A percentile compares a stretch with the other conserved stretches of the same genome.
phyloP scores from a whole-genome alignment of 306 rosid species.

The Lathyrus aphaca region DNA sequence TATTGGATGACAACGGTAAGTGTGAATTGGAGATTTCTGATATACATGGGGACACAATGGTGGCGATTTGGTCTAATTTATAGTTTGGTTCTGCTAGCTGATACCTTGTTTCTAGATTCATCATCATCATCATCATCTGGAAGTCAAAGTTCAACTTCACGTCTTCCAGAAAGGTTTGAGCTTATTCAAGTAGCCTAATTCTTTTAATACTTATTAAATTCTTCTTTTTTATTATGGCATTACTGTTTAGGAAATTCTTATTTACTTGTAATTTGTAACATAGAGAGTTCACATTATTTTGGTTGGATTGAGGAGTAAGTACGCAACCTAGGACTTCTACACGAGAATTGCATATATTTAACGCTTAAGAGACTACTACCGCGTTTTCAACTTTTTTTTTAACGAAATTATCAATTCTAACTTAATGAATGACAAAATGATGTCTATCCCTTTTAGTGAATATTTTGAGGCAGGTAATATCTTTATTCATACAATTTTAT shows the following conservation, averaged over 20 bases:
- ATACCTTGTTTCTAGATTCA: slow-evolving; percentile 43
- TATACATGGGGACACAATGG: slow-evolving; percentile 23
- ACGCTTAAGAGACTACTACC: slow-evolving; percentile 10
- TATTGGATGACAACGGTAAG: slow-evolving; percentile 75
- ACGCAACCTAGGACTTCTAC: slow-evolving; percentile 20
- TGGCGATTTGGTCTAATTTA: slow-evolving; percentile 5
- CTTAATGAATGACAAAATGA: slow-evolving; percentile 8
- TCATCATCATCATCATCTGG: slow-evolving; percentile 70
- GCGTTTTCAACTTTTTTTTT: background rate
- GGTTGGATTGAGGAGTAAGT: slow-evolving; percentile 8
- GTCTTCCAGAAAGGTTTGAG: slow-evolving; percentile 85
- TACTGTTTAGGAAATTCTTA: slow-evolving; percentile 1
- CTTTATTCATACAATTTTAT: slow-evolving; percentile 20
- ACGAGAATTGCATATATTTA: slow-evolving; percentile 16
- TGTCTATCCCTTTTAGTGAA: slow-evolving; percentile 10
- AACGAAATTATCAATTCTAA: no score
- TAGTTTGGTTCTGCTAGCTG: slow-evolving; percentile 24
- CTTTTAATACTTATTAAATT: slow-evolving; percentile 11
- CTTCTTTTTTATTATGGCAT: background rate
- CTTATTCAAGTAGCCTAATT: slow-evolving; percentile 14
- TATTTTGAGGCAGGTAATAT: background rate
- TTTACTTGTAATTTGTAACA: slow-evolving; percentile 16
- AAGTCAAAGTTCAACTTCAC: slow-evolving; percentile 68
- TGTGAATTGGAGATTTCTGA: slow-evolving; percentile 26
- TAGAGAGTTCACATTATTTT: slow-evolving; percentile 8